Base-by-base conservation (phyloP, 2,329 filamentous ascomycete genomes). In the Aaosphaeria arxii region DNA sequence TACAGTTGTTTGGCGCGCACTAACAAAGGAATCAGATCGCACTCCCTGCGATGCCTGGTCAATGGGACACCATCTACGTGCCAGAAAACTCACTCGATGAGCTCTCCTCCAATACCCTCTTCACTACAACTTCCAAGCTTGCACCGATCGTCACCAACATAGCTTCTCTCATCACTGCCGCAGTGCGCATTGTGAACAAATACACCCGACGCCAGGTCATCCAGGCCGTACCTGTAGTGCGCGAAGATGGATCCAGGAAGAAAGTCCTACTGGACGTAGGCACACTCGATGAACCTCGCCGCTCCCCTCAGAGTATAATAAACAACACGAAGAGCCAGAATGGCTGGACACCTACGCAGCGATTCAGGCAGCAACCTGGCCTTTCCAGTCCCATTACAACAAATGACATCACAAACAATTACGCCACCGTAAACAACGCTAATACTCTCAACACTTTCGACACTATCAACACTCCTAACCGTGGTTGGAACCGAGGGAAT, bases 201-300 rank as follows among this genome's bases (percentile, higher is more conserved):
- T 58, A 35, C 33, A 55, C 4, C 28, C 53, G 53, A 9, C 47
- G n/a, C 3, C 61, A 60, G 39, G 42, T 44, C 30, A 59, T 67
- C 38, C 44, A 50, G 33, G 59, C 57, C 9, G 49, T 61, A 5
- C 53, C 59, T 1, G 38, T 64, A 29, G 17, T 52, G 17, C 53
- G 55, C 44, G 44, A 46, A 5, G 54, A 61, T 30, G 62, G 60
- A 32, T 54, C 61, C 28, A 55, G 51, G 39, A 67, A 68, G 57
- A 62, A 59, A 53, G 62, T 64, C 40, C 54, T 67, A 30, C 32
- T 67, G 31, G 61, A 65, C 35, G 57, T 53, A 5, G 61, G 60
- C 2, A 36, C 33, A n/a, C 33, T 36, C 33, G 33, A 36, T 9
- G 9, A 36, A 36, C 33, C 33, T n/a, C 17, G 17, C 17, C 17